Evolutionary conservation across 2,329 filamentous ascomycete species (phyloP).

Genomic region (Fusarium coicis): DNA sequence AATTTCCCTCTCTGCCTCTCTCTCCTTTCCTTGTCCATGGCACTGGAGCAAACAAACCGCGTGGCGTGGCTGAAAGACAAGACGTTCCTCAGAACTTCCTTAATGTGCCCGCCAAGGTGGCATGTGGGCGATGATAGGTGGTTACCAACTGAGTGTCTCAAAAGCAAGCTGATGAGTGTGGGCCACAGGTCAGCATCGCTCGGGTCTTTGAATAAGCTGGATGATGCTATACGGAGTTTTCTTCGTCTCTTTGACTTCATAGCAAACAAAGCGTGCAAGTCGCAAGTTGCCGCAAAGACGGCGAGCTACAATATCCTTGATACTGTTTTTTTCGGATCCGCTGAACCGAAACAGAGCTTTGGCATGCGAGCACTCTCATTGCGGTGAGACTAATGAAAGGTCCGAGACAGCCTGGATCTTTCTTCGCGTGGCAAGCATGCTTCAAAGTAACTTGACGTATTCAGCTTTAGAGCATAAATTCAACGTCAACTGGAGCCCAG

Average conservation of each 20-base stretch:
- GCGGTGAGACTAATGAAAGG: conserved; percentile 9
- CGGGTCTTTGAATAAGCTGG: conserved; percentile 1
- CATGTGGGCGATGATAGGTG: neutral
- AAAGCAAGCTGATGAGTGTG: neutral
- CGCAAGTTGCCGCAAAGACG: conserved; percentile 15
- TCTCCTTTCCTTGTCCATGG: conserved; percentile 28
- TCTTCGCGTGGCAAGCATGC: neutral
- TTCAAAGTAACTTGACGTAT: neutral
- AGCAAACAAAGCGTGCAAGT: conserved; percentile 5
- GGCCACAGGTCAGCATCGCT: neutral
- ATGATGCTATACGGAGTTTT: conserved; percentile 25
- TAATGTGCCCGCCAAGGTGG: neutral
- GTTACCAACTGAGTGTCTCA: conserved; percentile 14
- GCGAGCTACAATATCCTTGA: neutral
- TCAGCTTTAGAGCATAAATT: neutral
- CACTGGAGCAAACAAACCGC: conserved; percentile 13
- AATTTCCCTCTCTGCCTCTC: conserved; percentile 21
- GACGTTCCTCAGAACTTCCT: neutral
- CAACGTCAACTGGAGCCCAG: neutral
- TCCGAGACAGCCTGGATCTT: conserved; percentile 4
- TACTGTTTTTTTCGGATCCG: neutral
- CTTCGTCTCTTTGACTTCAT: conserved; percentile 25
- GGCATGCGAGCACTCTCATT: conserved; percentile 7
- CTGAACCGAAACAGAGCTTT: conserved; percentile 12
- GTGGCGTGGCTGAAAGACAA: conserved; percentile 32